Base-by-base conservation (phyloP, 305 asterid species). In the Nicotiana rustica region DNA sequence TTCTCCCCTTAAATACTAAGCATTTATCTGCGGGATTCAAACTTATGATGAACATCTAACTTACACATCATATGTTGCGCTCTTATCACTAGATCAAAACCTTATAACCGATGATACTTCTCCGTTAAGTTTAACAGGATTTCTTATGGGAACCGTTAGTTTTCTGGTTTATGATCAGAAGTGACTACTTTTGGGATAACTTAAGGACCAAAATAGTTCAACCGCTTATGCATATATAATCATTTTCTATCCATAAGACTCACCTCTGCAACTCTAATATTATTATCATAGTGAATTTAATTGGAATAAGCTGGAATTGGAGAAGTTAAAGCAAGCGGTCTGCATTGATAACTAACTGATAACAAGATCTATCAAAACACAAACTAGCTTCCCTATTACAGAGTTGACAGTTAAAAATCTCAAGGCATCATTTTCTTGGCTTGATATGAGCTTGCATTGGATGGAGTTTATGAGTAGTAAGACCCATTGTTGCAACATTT, bases 401-500 rank as follows among this genome's bases (percentile, higher is more conserved):
- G 21, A 78, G 57, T 18, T 35, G 36, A 19, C 3, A 44, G 60
- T 38, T 61, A 14, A 47, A 13, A 59, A 61, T 31, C 25, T 41
- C 19, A 6, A 44, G 47, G 8, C 84, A 71, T 86, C 86, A 90
- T 25, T 80, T 84, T 87, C 96, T 92, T 36, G 91, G 89, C 87
- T 89, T 89, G 57, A 92, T 70, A 66, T 84, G 81, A 55, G 91
- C 88, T 12, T 80, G 84, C 89, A 95, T 79, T 17, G 99, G 99
- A 78, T 89, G 88, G 82, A 92, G 97, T 86, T 91, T 92, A 19
- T 90, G 95, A 62, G 92, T 87, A 7, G 97, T 94, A 69, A 94
- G 90, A 68, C 98, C 98, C 81, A 92, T 8, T 3, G 97, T 92
- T 59, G 93, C 92, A 2, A 91, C 92, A 14, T 92, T 91, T 13